Percentiles rank a stretch among this genome's conserved stretches.
Evolutionary conservation across 192 early-diverging fungal species (phyloP).

Genomic region (Coemansia sp.): DNA sequence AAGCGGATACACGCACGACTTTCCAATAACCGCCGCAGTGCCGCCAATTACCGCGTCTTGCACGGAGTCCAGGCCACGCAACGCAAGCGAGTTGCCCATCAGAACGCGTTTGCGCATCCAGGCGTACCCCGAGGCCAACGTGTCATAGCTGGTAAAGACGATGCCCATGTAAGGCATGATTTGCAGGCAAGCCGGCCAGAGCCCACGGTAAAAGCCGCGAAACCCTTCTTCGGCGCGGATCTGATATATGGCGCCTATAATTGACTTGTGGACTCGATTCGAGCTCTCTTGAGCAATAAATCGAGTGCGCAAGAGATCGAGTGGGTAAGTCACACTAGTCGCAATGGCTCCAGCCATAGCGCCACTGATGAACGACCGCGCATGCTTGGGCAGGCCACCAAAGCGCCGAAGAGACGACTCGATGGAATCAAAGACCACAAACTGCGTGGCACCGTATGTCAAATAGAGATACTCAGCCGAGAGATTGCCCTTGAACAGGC

Average conservation of each 20-base stretch:
- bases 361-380: conserved; percentile 68
- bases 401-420: conserved; percentile 20
- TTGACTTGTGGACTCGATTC: conserved; percentile 63
- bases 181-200: conserved; percentile 74
- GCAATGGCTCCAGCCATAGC: conserved; percentile 74
- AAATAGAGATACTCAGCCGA: conserved; percentile 91
- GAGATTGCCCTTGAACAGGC: conserved; percentile 90
- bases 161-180: conserved; percentile 96
- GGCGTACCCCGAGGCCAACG: conserved; percentile 50
- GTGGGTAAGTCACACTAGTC: conserved; percentile 84
- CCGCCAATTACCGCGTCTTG: conserved; percentile 77
- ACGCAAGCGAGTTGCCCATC: background rate
- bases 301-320: conserved; percentile 90
- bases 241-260: conserved; percentile 59
- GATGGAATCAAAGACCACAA: conserved; percentile 66
- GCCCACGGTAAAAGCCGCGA: conserved; percentile 79
- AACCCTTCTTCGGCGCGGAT: conserved; percentile 74
- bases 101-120: conserved; percentile 13
- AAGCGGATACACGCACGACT: conserved; percentile 84
- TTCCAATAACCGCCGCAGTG: conserved; percentile 72
- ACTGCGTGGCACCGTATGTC: conserved; percentile 84
- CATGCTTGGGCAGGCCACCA: conserved; percentile 22
- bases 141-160: conserved; percentile 77
- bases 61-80: conserved; percentile 11
- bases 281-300: conserved; percentile 78